phyloP scores from a whole-genome alignment of 208 protist genomes.

The Tetramitus jugosus region DNA sequence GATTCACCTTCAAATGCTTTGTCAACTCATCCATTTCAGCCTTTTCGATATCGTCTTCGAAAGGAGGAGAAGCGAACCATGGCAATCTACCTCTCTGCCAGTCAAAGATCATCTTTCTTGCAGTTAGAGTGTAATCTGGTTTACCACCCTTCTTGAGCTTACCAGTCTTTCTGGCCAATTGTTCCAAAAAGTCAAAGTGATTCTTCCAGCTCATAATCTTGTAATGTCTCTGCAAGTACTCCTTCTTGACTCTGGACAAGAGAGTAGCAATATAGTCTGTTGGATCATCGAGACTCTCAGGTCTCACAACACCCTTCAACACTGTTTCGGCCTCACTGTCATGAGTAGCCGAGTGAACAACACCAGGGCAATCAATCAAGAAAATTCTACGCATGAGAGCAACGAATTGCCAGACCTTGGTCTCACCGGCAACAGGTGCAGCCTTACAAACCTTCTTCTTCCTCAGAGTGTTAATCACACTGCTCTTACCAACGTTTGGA shows the following conservation, averaged over 20 bases:
- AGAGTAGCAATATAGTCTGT: conserved; percentile 84
- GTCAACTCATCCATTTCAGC: background rate
- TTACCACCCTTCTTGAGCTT: conserved; percentile 87
- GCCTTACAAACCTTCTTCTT: conserved; percentile 95
- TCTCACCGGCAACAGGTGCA: conserved; percentile 98
- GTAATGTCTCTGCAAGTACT: conserved; percentile 92
- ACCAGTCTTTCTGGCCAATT: conserved; percentile 80
- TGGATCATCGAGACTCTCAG: conserved; percentile 79
- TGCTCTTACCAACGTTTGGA: conserved; percentile 98
- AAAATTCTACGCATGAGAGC: conserved; percentile 95
- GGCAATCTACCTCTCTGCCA: conserved; percentile 91
- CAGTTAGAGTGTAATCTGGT: conserved; percentile 80
- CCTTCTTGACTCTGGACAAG: conserved; percentile 81
- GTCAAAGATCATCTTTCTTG: conserved; percentile 94
- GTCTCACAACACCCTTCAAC: conserved; percentile 93
- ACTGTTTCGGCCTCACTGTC: conserved; percentile 72
- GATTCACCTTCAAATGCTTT: background rate
- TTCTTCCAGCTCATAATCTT: conserved; percentile 80
- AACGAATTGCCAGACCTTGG: conserved; percentile 99
- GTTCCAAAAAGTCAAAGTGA: conserved; percentile 89
- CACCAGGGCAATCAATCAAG: conserved; percentile 99
- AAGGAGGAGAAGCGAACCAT: conserved; percentile 85
- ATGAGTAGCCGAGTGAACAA: conserved; percentile 63
- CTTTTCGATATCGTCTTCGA: conserved; percentile 40
- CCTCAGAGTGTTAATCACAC: conserved; percentile 99